Evolutionary conservation across 2,329 filamentous ascomycete genomes (phyloP).

Genomic region (Neonectria punicea): DNA sequence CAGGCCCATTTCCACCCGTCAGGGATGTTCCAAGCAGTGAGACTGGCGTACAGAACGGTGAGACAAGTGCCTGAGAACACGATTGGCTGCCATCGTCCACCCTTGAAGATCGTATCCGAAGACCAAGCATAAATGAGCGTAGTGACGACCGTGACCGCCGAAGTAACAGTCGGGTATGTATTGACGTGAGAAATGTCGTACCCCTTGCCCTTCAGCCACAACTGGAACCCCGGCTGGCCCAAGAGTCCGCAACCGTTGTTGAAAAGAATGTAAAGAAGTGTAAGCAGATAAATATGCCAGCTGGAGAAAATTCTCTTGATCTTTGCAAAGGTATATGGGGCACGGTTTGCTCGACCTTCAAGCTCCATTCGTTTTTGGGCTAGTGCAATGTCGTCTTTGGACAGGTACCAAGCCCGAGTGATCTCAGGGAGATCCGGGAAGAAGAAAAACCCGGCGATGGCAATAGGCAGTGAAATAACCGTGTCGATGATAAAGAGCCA

Average conservation of each 20-base stretch:
- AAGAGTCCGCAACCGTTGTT: conserved; percentile 64
- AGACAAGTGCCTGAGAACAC: conserved; percentile 61
- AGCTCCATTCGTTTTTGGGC: conserved; percentile 48
- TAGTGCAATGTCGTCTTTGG: conserved; percentile 39
- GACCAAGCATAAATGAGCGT: conserved; percentile 74
- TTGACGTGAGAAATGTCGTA: conserved; percentile 57
- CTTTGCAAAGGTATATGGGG: conserved; percentile 57
- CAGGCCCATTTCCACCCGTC: conserved; percentile 71
- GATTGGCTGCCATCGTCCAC: conserved; percentile 71
- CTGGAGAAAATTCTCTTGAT: conserved; percentile 69
- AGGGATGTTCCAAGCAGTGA: conserved; percentile 58
- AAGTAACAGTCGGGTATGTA: conserved; percentile 68
- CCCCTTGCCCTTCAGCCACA: conserved; percentile 58
- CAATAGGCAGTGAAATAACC: conserved; percentile 49
- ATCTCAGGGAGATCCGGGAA: conserved; percentile 47
- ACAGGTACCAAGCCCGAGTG: conserved; percentile 43
- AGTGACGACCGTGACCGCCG: conserved; percentile 63
- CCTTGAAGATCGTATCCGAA: conserved; percentile 68
- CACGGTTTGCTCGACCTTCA: conserved; percentile 56
- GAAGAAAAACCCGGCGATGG: conserved; percentile 46
- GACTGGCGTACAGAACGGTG: conserved; percentile 52
- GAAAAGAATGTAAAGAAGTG: conserved; percentile 70
- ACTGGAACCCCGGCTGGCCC: conserved; percentile 65
- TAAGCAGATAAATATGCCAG: conserved; percentile 73
- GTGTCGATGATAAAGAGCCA: conserved; percentile 51